Evolutionary conservation across 345 rosid species (phyloP).

Genomic region (Pistacia vera): DNA sequence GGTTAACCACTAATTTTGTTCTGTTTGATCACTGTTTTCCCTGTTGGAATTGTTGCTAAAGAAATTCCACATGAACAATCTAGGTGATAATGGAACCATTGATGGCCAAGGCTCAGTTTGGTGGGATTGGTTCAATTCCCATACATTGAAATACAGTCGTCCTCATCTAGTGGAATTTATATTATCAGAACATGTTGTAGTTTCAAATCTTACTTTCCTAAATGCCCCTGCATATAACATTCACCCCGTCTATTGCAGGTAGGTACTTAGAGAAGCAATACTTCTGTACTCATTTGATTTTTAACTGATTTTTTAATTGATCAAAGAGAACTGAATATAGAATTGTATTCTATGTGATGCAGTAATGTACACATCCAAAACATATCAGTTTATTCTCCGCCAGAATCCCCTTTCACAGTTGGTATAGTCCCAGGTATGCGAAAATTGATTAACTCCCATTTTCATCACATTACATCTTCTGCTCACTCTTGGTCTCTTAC

Average conservation of each 20-base stretch:
- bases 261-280: slow-evolving; percentile 3
- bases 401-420: slow-evolving; percentile 62
- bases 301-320: background rate
- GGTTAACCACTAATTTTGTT: background rate
- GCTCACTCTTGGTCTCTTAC: background rate
- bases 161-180: slow-evolving; percentile 87
- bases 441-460: background rate
- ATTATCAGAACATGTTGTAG: slow-evolving; percentile 57
- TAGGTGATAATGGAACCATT: slow-evolving; percentile 88
- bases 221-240: slow-evolving; percentile 81
- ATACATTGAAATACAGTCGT: slow-evolving; percentile 76
- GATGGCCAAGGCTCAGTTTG: slow-evolving; percentile 90
- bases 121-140: slow-evolving; percentile 81
- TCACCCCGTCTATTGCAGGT: slow-evolving; percentile 94
- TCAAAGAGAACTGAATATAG: background rate
- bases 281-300: slow-evolving; percentile 2
- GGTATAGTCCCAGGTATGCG: slow-evolving; percentile 86
- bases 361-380: slow-evolving; percentile 65
- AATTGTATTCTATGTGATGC: slow-evolving; percentile 25
- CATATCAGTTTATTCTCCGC: slow-evolving; percentile 53
- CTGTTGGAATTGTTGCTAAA: background rate
- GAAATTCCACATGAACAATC: background rate
- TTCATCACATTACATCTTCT: background rate
- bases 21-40: background rate
- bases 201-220: slow-evolving; percentile 80